Base-by-base conservation (phyloP, 768 basidiomycete genomes). In the Serpula lacrymans region DNA sequence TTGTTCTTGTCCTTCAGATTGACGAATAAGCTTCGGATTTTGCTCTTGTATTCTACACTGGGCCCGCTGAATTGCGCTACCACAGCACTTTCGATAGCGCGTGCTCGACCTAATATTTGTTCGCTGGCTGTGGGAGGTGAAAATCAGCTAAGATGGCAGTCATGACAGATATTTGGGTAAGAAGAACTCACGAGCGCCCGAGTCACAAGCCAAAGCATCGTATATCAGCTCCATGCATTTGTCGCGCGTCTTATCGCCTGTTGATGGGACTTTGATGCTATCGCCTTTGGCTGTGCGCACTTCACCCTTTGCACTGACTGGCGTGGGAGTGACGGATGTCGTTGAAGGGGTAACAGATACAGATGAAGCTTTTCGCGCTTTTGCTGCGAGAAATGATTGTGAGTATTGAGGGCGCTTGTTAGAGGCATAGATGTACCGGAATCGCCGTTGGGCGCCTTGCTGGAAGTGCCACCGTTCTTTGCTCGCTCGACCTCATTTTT, bases 1-100 rank as follows among this genome's bases (percentile, higher is more conserved):
- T 99, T 99, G 51, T 83, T 80, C 67, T 91, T 93, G 63, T 95
- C 94, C 63, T 96, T 97, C 52, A 99, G 72, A 62, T 98, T 98
- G 51, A 95, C 84, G 57, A 79, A 94, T 32, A 97, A 63, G 20
- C 84, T 83, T 21, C 96, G 82, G 46, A 98, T 88, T 60, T 89
- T 96, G 51, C 68, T 62, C 49, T 81, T 83, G 63, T 92, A 92
- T 3, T 53, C 59, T 10, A 68, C 56, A 0, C 63, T 77, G 1
- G 73, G 69, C 14, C 67, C 64, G 9, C 64, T 64, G 55, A 63
- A 76, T 57, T 57, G 65, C 30, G 51, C 51, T 37, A 72, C 62
- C 1, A 90, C 82, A 1, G 79, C 74, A 27, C 69, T 68, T 65
- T 97, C 95, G 31, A 97, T 74, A 0, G 65, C 81, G 23, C 74